Evolutionary conservation across 2,329 filamentous ascomycete species (phyloP).

Genomic region (Polychaeton citri): DNA sequence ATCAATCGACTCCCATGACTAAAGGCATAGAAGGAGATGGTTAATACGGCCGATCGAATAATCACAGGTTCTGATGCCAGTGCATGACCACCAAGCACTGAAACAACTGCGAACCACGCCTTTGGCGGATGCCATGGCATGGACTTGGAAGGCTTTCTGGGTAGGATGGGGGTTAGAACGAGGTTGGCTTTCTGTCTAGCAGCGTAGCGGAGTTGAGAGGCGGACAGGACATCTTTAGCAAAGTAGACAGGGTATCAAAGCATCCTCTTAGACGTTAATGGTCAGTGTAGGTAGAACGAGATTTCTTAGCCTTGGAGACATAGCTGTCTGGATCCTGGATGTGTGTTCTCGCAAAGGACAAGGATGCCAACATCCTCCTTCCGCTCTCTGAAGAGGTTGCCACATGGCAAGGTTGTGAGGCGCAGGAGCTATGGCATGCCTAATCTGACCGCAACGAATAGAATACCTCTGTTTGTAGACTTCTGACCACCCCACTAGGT

Average conservation of each 20-base stretch:
- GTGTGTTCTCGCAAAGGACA: too few species aligned
- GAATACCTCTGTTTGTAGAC: conserved; percentile 29
- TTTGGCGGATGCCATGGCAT: conserved; percentile 39
- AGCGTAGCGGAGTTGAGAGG: conserved; percentile 32
- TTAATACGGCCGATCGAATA: conserved; percentile 52
- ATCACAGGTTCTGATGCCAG: neutral
- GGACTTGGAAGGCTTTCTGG: conserved; percentile 27
- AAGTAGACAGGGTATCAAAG: too few species aligned
- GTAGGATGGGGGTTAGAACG: conserved; percentile 34
- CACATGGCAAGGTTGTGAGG: conserved; percentile 6
- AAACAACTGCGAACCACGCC: conserved; percentile 33
- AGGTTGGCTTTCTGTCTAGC: conserved; percentile 25
- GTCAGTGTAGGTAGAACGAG: too few species aligned
- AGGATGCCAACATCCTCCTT: too few species aligned
- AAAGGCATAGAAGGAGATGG: conserved; percentile 42
- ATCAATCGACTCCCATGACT: conserved; percentile 35
- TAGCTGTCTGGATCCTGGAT: conserved; percentile 2
- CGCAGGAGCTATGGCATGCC: conserved; percentile 15
- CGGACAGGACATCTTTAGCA: conserved; percentile 36
- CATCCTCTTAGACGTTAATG: too few species aligned
- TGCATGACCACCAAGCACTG: conserved; percentile 18
- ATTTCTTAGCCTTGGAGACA: conserved; percentile 3
- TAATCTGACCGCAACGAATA: conserved; percentile 16
- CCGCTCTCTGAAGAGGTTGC: too few species aligned
- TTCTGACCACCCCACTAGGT: conserved; percentile 42